Evolutionary conservation across 805 yeast genomes (phyloP), one percentile per base, ranked within the genome.

Genomic region (Ogataea nakhonphanomensis): DNA sequence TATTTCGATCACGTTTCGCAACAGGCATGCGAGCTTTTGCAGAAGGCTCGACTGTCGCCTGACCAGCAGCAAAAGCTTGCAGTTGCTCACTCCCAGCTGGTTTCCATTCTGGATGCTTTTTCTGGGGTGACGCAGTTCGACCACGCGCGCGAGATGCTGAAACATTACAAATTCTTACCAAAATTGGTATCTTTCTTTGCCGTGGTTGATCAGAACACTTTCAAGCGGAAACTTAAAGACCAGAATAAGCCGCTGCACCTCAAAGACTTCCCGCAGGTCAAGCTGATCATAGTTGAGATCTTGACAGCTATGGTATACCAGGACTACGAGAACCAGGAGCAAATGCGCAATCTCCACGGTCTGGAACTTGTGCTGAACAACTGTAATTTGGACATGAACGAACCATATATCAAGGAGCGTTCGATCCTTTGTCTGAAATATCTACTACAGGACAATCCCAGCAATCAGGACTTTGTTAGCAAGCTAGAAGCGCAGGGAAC

Each of bases 321-420:
- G 0, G 72, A 79, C 33, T 65, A 60, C 32, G 66, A 66, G 5
- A 73, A 78, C 5, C 96, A 91, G 57, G 91, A 90, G 41, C 57
- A 63, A 30, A 66, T 85, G 25, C 66, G 97, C 33, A 73, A 73
- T 22, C 50, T 68, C 1, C 85, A 83, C 33, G 95, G 88, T 0
- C 59, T 91, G 10, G 86, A 79, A 38, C 61, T 86, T 13, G 70
- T 90, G 0, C 65, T 91, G 17, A 83, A 90, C 7, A 83, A 81
- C 47, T 90, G 97, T 64, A 76, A 84, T 28, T 79, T 93, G 37
- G 98, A 91, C 59, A 81, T 80, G 32, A 79, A 85, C 57, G 95
- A 93, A 58, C 98, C 97, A 0, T 91, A 73, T 51, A 81, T 85
- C 41, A 83, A 87, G 49, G 99, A 91, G 55, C 67, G 91, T 44